A percentile compares a stretch with the other conserved stretches of the same genome.
Evolutionary conservation across 2,329 filamentous ascomycete genomes (phyloP).

Genomic region (Zelopaecilomyces penicillatus): DNA sequence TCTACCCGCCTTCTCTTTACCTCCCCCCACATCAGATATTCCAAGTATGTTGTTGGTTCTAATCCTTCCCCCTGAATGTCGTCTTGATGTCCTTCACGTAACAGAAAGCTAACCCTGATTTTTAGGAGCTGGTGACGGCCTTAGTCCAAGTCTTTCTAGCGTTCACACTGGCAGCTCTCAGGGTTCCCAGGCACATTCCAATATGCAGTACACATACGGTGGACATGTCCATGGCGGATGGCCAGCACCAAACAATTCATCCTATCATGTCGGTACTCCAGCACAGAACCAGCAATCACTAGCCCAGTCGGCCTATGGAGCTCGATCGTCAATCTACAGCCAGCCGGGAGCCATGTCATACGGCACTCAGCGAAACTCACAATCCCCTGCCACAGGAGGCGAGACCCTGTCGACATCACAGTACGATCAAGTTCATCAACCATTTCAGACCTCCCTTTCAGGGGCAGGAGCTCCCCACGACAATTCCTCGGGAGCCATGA

Average conservation of each 20-base stretch:
- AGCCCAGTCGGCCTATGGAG: slow-evolving; percentile 19
- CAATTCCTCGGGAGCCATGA: slow-evolving; percentile 20
- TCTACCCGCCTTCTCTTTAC: slow-evolving; percentile 27
- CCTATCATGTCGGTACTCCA: slow-evolving; percentile 46
- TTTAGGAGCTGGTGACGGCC: slow-evolving; percentile 48
- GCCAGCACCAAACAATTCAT: slow-evolving; percentile 42
- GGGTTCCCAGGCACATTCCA: slow-evolving; percentile 45
- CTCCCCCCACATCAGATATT: slow-evolving; percentile 27
- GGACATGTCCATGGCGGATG: slow-evolving; percentile 48
- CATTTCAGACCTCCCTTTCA: slow-evolving; percentile 54
- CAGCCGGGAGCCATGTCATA: slow-evolving; percentile 39
- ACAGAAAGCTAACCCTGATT: slow-evolving; percentile 12
- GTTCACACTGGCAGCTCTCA: slow-evolving; percentile 52
- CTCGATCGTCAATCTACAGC: slow-evolving; percentile 32
- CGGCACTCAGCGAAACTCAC: slow-evolving; percentile 25
- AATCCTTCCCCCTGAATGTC: slow-evolving; percentile 12
- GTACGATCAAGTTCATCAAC: slow-evolving; percentile 58
- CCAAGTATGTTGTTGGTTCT: slow-evolving; percentile 23
- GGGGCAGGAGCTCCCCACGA: slow-evolving; percentile 35
- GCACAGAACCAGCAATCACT: slow-evolving; percentile 21
- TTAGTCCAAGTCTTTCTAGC: slow-evolving; percentile 54
- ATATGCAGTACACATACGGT: slow-evolving; percentile 40
- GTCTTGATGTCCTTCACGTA: slow-evolving; percentile 14
- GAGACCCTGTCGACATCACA: slow-evolving; percentile 59
- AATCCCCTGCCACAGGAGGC: slow-evolving; percentile 43